Evolutionary conservation across 352 stramenopile genomes (phyloP).

Genomic region (Aphanomyces euteiches): DNA sequence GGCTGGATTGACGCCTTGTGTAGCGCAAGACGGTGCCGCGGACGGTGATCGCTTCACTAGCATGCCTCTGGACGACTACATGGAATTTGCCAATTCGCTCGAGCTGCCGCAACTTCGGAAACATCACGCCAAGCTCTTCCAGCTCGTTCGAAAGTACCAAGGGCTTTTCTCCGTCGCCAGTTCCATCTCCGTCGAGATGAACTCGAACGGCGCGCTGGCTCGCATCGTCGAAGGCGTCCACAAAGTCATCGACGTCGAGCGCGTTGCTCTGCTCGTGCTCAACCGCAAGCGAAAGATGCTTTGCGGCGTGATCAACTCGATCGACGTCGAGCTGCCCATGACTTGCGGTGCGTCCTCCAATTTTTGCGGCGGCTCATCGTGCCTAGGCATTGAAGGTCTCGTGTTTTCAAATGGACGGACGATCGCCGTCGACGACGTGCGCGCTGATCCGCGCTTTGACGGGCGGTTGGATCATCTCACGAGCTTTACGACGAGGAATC

Average conservation of each 20-base stretch:
- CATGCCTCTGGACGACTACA: slow-evolving; percentile 17
- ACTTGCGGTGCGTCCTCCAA: neutral
- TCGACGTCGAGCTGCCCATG: slow-evolving; percentile 3
- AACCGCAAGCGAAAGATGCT: slow-evolving; percentile 6
- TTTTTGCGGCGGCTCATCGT: neutral
- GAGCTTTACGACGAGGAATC: neutral
- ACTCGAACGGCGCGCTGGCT: slow-evolving; percentile 12
- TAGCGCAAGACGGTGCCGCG: neutral
- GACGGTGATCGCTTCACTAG: slow-evolving; percentile 13
- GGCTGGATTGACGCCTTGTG: no score
- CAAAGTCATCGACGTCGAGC: slow-evolving; percentile 11
- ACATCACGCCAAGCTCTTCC: slow-evolving; percentile 24
- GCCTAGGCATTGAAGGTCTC: slow-evolving; percentile 2
- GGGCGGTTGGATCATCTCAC: neutral
- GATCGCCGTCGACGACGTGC: slow-evolving; percentile 9
- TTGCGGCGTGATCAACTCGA: neutral
- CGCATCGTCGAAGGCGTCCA: slow-evolving; percentile 19
- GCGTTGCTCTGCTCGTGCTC: slow-evolving; percentile 7
- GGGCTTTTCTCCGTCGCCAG: slow-evolving; percentile 17
- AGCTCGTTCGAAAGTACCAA: slow-evolving; percentile 26
- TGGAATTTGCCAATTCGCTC: neutral
- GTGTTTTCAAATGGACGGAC: neutral
- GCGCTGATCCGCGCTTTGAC: slow-evolving; percentile 5
- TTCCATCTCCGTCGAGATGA: slow-evolving; percentile 21
- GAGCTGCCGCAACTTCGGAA: neutral